Evolutionary conservation across 495 filamentous ascomycete species (phyloP).

Genomic region (Xylaria acuta): DNA sequence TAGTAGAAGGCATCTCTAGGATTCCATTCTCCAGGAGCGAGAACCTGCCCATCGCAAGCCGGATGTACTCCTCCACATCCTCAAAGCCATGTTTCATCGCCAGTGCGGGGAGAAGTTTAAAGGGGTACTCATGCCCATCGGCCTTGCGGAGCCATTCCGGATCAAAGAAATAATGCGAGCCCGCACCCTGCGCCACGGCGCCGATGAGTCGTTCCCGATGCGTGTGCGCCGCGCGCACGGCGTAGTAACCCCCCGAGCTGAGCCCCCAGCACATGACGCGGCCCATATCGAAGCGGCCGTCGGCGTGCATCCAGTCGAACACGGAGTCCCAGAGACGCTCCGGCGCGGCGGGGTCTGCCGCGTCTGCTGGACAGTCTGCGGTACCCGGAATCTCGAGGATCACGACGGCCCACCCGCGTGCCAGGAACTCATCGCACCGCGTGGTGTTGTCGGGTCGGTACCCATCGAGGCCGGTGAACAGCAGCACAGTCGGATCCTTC

Average conservation of each 20-base stretch:
- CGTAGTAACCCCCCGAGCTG: conserved; percentile 79
- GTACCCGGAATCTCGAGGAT: conserved; percentile 81
- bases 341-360: conserved; percentile 50
- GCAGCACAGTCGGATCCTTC: conserved; percentile 64
- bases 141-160: conserved; percentile 68
- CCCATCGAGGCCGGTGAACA: conserved; percentile 80
- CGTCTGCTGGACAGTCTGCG: conserved; percentile 75
- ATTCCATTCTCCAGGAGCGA: conserved; percentile 75
- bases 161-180: conserved; percentile 72
- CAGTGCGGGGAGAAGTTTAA: conserved; percentile 68
- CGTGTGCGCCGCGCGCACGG: conserved; percentile 74
- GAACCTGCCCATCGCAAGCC: conserved; percentile 70
- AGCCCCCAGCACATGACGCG: conserved; percentile 74
- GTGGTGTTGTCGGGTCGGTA: conserved; percentile 81
- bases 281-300: conserved; percentile 65
- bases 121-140: conserved; percentile 81
- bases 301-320: conserved; percentile 67
- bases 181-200: conserved; percentile 73
- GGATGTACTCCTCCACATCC: conserved; percentile 64
- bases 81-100: conserved; percentile 74
- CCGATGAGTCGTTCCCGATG: conserved; percentile 66
- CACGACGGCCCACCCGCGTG: conserved; percentile 65
- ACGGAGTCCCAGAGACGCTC: conserved; percentile 70
- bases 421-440: conserved; percentile 68
- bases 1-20: conserved; percentile 64